Conservation (phyloP, 495 filamentous ascomycete genomes). For the Talaromyces borbonicus region DNA sequence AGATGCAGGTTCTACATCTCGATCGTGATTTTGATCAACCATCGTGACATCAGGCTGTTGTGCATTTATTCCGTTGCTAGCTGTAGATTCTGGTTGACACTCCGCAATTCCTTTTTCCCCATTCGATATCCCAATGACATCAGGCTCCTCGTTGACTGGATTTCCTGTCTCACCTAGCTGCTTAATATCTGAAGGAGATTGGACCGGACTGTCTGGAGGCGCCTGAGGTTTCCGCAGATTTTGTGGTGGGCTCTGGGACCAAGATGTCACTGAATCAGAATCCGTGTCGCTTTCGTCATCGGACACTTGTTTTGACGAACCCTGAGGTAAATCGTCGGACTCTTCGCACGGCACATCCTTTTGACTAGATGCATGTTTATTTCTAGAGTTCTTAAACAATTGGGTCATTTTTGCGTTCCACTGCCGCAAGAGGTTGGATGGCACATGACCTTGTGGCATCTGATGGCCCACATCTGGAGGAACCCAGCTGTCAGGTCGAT, state of each 20-base stretch:
- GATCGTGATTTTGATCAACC: background rate
- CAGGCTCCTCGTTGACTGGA: background rate
- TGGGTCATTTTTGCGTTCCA: slow-evolving; percentile 32
- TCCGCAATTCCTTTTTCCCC: background rate
- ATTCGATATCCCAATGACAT: background rate
- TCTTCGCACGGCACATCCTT: slow-evolving; percentile 15
- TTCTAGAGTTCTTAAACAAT: slow-evolving; percentile 9
- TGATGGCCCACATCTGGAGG: slow-evolving; percentile 21
- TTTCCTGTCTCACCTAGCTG: background rate
- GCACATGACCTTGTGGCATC: slow-evolving; percentile 24
- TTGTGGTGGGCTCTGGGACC: slow-evolving; percentile 4
- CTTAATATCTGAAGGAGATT: background rate
- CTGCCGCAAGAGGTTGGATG: slow-evolving; percentile 20
- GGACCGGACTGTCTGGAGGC: slow-evolving; percentile 1
- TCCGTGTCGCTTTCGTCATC: slow-evolving; percentile 4
- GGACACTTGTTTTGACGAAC: background rate
- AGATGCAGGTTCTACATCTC: background rate
- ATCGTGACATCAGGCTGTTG: slow-evolving; percentile 11
- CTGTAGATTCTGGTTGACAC: background rate
- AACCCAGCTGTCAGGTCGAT: slow-evolving; percentile 36
- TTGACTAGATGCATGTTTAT: slow-evolving; percentile 7
- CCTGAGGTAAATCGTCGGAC: background rate
- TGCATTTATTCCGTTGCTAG: background rate
- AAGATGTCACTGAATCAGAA: slow-evolving; percentile 10
- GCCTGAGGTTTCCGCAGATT: slow-evolving; percentile 2